A percentile compares a stretch with the other conserved stretches of the same genome.
Evolutionary conservation across 2,329 filamentous ascomycete genomes (phyloP).

Genomic region (Cordyceps javanica): DNA sequence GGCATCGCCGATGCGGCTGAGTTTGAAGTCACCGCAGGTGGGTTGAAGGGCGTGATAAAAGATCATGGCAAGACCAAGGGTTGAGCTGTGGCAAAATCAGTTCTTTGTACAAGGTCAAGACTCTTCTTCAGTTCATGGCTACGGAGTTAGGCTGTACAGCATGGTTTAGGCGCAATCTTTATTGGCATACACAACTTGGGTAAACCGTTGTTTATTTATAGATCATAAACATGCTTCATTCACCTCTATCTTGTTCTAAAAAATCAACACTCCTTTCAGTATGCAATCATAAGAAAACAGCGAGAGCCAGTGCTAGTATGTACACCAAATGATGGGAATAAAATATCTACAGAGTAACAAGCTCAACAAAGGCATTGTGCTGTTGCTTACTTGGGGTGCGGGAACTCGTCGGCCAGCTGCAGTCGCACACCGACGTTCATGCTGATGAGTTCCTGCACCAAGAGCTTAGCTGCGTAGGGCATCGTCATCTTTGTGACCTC

Average conservation of each 20-base stretch:
- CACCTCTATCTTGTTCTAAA: neutral
- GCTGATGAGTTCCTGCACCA: slow-evolving; percentile 92
- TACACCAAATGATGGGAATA: slow-evolving; percentile 14
- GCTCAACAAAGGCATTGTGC: neutral
- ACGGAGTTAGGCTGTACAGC: neutral
- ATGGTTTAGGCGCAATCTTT: neutral
- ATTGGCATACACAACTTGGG: neutral
- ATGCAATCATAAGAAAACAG: neutral
- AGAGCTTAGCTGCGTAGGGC: slow-evolving; percentile 92
- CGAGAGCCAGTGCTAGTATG: neutral
- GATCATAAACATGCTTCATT: slow-evolving; percentile 1
- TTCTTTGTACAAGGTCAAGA: neutral
- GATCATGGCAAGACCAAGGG: neutral
- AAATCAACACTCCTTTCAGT: slow-evolving; percentile 3
- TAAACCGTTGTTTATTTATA: neutral
- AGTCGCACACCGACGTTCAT: slow-evolving; percentile 97
- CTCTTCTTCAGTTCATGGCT: neutral
- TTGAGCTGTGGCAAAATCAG: neutral
- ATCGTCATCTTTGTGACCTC: slow-evolving; percentile 90
- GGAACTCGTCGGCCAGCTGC: slow-evolving; percentile 91
- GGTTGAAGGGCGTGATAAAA: slow-evolving; percentile 35
- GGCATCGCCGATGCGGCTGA: slow-evolving; percentile 50
- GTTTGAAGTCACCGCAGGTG: slow-evolving; percentile 69
- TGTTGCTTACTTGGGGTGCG: slow-evolving; percentile 43
- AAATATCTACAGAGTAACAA: slow-evolving; percentile 10